phyloP scores from a whole-genome alignment of 257 asterid species.

The Parsonsia alboflavescens region DNA sequence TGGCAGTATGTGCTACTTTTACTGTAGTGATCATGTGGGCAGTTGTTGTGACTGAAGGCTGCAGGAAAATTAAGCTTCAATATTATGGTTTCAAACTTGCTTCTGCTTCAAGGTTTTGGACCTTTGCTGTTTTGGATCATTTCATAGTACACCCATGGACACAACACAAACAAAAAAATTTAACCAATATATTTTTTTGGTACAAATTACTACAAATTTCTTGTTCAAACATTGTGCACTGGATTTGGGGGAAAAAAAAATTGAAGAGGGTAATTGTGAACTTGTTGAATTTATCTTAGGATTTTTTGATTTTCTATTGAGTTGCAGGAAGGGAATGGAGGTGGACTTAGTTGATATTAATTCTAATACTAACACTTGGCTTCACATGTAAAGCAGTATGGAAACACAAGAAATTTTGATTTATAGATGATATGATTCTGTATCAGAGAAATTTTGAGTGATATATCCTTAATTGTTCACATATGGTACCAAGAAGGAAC shows the following conservation, averaged over 20 bases:
- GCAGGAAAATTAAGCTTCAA: constrained; percentile 93
- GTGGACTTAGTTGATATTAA: neutral
- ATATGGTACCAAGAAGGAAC: neutral
- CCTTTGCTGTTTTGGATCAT: constrained; percentile 6
- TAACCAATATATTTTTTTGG: too few relatives aligned
- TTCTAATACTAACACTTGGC: neutral
- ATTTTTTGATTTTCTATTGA: neutral
- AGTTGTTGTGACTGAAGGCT: constrained; percentile 88
- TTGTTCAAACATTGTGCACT: neutral
- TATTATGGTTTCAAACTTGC: constrained; percentile 97
- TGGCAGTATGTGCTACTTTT: constrained; percentile 70
- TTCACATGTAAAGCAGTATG: neutral
- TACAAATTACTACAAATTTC: neutral
- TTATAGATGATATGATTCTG: neutral
- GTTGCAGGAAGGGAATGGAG: neutral
- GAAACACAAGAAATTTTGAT: neutral
- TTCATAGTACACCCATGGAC: neutral
- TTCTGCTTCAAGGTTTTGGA: constrained; percentile 73
- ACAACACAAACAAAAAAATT: too few relatives aligned
- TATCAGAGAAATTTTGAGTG: neutral
- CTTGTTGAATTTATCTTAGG: neutral
- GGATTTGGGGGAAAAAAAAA: neutral
- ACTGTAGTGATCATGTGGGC: constrained; percentile 95
- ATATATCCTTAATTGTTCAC: neutral
- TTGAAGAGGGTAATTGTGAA: neutral